A percentile compares a stretch with the other conserved stretches of the same genome.
These are phyloP conservation scores for Tolypocladium sp. DNA, from an alignment of 2,329 filamentous ascomycete species.

Conservation along the genomic window DNA sequence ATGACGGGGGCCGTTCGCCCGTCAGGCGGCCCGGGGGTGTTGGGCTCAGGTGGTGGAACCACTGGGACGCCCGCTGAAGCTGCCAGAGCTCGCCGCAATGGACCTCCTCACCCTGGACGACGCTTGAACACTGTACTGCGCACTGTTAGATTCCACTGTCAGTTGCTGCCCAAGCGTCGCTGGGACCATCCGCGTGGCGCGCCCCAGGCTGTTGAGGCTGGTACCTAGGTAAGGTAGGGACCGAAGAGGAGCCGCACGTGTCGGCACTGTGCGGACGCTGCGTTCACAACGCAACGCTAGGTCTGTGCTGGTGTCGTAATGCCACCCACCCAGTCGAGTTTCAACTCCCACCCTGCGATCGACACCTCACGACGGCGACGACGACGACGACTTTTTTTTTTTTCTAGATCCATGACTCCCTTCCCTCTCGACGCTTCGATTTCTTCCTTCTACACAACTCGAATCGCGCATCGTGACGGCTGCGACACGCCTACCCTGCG, in stretches of 20 bases:
- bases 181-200: background rate
- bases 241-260: background rate
- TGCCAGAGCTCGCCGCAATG: background rate
- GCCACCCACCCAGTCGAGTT: background rate
- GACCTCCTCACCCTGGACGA: background rate
- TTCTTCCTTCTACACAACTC: background rate
- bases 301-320: background rate
- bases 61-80: background rate
- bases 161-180: background rate
- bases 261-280: background rate
- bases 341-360: background rate
- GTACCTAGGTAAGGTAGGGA: too few species aligned
- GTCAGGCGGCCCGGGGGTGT: background rate
- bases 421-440: constrained; percentile 2
- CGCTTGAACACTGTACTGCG: background rate
- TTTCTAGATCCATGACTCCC: constrained; percentile 6
- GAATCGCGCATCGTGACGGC: constrained; percentile 11
- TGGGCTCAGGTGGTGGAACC: background rate
- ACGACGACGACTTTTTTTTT: too few species aligned
- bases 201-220: background rate
- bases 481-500: constrained; percentile 22
- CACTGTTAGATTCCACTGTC: background rate
- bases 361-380: background rate
- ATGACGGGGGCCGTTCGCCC: background rate
- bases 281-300: background rate